Conservation (phyloP, 768 basidiomycete species). For the Hydnum rufescens region DNA sequence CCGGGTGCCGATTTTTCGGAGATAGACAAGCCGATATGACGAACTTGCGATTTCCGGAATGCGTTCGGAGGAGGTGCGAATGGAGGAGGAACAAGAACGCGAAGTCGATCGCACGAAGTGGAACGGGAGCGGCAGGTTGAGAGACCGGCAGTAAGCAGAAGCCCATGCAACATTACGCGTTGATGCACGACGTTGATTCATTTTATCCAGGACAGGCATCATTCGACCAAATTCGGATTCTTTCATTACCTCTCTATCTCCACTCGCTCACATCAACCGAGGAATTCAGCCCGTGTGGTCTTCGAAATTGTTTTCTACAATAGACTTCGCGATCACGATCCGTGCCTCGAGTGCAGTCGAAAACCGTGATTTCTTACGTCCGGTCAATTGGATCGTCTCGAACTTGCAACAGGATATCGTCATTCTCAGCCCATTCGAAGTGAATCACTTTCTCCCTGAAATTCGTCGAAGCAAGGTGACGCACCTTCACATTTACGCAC, state of each 20-base stretch:
- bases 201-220: background rate
- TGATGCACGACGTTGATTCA: constrained; percentile 5
- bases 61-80: constrained; percentile 4
- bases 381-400: constrained; percentile 6
- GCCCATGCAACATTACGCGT: constrained; percentile 15
- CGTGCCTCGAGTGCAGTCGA: background rate
- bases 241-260: background rate
- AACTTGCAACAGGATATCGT: background rate
- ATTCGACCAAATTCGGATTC: background rate
- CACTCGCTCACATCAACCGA: too few relatives aligned
- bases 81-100: constrained; percentile 33
- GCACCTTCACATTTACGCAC: constrained; percentile 2
- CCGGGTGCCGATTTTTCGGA: background rate
- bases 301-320: background rate
- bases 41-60: background rate
- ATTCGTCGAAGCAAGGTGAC: constrained; percentile 1
- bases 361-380: background rate
- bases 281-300: background rate
- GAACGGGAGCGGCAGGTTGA: constrained; percentile 23
- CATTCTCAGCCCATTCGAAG: constrained; percentile 3
- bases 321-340: background rate
- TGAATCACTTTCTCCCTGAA: constrained; percentile 4
- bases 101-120: constrained; percentile 25
- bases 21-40: background rate
- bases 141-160: constrained; percentile 16